These are phyloP conservation scores for Pichia sp. DNA, from an alignment of 1,139 yeast genomes.

Conservation along the genomic window DNA sequence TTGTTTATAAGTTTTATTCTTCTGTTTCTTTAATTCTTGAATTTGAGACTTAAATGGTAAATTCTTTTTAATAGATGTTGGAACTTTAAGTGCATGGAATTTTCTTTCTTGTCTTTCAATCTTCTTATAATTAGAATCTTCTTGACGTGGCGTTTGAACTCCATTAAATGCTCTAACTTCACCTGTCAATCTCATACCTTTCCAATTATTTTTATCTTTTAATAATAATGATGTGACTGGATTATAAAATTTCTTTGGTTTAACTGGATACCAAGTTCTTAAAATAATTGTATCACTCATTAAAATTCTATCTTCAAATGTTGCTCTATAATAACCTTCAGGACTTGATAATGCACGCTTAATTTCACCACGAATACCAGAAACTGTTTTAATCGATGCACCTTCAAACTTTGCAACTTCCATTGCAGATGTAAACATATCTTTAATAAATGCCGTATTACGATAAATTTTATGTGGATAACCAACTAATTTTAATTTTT, in stretches of 20 bases:
- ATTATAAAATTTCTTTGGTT: constrained; percentile 83
- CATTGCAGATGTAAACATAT: constrained; percentile 86
- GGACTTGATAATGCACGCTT: constrained; percentile 91
- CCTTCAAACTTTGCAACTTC: constrained; percentile 99
- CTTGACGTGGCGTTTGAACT: constrained; percentile 46
- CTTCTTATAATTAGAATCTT: constrained; percentile 67
- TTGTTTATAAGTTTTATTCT: constrained; percentile 73
- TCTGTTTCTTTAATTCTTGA: constrained; percentile 81
- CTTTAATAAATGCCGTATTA: constrained; percentile 94
- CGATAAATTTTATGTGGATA: constrained; percentile 89
- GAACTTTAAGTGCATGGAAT: constrained; percentile 83
- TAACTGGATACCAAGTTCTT: constrained; percentile 96
- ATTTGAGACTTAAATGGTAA: constrained; percentile 92
- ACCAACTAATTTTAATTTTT: constrained; percentile 92
- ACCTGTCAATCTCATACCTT: constrained; percentile 94
- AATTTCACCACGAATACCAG: constrained; percentile 96
- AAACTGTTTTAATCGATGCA: constrained; percentile 91
- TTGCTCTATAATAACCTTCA: constrained; percentile 97
- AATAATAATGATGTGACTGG: constrained; percentile 90
- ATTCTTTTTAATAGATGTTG: constrained; percentile 65
- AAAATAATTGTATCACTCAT: constrained; percentile 85
- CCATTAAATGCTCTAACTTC: constrained; percentile 76
- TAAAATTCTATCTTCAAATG: constrained; percentile 91
- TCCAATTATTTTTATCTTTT: constrained; percentile 77
- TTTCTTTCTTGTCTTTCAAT: constrained; percentile 82